Conservation (phyloP, 2,329 filamentous ascomycete species). For the Paecilomyces niveus region DNA sequence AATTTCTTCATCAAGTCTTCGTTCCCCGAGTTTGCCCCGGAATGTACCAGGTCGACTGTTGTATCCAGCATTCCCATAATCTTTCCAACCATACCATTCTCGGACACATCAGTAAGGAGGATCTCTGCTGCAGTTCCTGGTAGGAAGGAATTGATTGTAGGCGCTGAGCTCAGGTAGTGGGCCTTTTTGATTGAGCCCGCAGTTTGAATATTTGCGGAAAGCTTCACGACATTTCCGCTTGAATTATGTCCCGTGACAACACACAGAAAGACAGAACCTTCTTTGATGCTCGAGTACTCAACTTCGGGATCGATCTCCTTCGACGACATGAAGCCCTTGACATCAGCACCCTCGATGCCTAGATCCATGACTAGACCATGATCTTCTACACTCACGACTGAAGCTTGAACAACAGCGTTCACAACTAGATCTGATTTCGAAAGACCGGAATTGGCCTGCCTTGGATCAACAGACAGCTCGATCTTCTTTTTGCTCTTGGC, state of each 20-base stretch:
- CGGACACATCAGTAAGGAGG: slow-evolving; percentile 67
- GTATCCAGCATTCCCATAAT: slow-evolving; percentile 87
- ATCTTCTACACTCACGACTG: slow-evolving; percentile 87
- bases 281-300: slow-evolving; percentile 62
- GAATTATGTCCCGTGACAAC: slow-evolving; percentile 67
- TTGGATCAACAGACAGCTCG: slow-evolving; percentile 77
- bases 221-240: slow-evolving; percentile 76
- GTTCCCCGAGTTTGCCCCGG: slow-evolving; percentile 63
- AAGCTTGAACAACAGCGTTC: slow-evolving; percentile 76
- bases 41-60: slow-evolving; percentile 85
- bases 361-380: slow-evolving; percentile 92
- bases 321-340: slow-evolving; percentile 78
- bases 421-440: slow-evolving; percentile 64
- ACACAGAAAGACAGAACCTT: slow-evolving; percentile 79
- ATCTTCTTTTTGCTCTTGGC: slow-evolving; percentile 71
- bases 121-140: slow-evolving; percentile 88
- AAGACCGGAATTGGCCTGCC: slow-evolving; percentile 69
- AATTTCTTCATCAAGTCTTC: slow-evolving; percentile 68
- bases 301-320: slow-evolving; percentile 67
- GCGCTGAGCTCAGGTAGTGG: slow-evolving; percentile 64
- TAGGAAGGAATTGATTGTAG: slow-evolving; percentile 81
- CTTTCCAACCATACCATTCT: slow-evolving; percentile 76
- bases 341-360: slow-evolving; percentile 59
- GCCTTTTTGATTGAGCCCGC: slow-evolving; percentile 60
- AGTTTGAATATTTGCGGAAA: slow-evolving; percentile 67